These are phyloP conservation scores for Plasmodium gonderi DNA, from an alignment of 169 alveolate species.

Conservation along the genomic window DNA sequence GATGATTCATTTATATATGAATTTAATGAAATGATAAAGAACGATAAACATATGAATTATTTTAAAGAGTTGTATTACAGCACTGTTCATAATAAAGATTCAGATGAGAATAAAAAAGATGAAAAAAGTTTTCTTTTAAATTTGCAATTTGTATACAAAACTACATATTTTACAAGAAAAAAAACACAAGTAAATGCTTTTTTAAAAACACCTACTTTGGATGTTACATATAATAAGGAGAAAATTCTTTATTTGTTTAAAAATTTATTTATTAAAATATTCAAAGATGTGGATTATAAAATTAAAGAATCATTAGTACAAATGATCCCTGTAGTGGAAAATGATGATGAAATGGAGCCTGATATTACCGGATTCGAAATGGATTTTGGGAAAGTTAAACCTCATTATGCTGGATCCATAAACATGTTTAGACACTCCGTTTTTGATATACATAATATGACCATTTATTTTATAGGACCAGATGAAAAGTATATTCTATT, in stretches of 20 bases:
- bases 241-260: constrained; percentile 25
- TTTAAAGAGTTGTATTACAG: constrained; percentile 28
- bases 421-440: constrained; percentile 50
- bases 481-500: constrained; percentile 28
- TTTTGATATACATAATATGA: constrained; percentile 31
- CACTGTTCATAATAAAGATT: background rate
- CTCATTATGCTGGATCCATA: constrained; percentile 29
- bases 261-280: constrained; percentile 13
- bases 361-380: constrained; percentile 35
- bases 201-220: constrained; percentile 39
- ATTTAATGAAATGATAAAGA: background rate
- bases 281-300: constrained; percentile 30
- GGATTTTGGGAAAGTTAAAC: constrained; percentile 47
- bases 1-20: background rate
- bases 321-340: background rate
- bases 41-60: background rate
- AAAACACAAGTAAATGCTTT: constrained; percentile 34
- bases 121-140: background rate
- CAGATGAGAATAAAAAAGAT: background rate
- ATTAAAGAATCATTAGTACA: constrained; percentile 37
- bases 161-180: constrained; percentile 15
- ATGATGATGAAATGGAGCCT: background rate
- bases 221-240: constrained; percentile 9
- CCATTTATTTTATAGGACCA: constrained; percentile 54
- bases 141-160: constrained; percentile 35